A percentile compares a stretch with the other conserved stretches of the same genome.
Conservation (phyloP, 306 rosid species). For the Geum urbanum region DNA sequence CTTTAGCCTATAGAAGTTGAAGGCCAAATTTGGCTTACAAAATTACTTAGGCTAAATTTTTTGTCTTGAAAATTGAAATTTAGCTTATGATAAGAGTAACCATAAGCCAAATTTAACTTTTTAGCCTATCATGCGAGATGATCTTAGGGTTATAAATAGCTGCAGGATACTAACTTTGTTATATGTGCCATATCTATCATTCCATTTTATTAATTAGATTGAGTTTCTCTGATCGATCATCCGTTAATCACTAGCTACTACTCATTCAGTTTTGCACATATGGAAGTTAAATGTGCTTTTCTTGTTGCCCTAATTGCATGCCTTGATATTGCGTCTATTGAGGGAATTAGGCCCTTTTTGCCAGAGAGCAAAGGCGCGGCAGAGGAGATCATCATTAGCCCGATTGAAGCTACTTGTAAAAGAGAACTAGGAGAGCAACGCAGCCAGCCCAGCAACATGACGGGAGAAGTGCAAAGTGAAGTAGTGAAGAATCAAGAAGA, state of each 20-base stretch:
- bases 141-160: constrained; percentile 27
- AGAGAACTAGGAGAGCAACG: constrained; percentile 15
- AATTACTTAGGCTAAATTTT: too few relatives aligned
- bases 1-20: too few relatives aligned
- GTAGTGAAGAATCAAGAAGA: neutral
- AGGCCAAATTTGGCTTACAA: too few relatives aligned
- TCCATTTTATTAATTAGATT: neutral
- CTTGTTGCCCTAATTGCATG: constrained; percentile 26
- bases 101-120: too few relatives aligned
- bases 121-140: too few relatives aligned
- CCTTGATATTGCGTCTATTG: constrained; percentile 3
- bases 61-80: too few relatives aligned
- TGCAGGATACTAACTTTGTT: constrained; percentile 5
- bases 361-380: neutral
- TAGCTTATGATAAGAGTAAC: too few relatives aligned
- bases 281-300: constrained; percentile 25
- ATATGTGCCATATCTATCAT: neutral
- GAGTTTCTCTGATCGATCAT: neutral
- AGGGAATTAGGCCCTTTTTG: constrained; percentile 20
- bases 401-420: neutral
- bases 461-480: neutral
- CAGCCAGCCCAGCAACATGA: neutral
- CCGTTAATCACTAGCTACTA: neutral
- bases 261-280: neutral
- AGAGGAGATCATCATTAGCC: neutral